These are phyloP conservation scores for Xylaria sp. DNA, from an alignment of 2,329 filamentous ascomycete species.

Conservation along the genomic window DNA sequence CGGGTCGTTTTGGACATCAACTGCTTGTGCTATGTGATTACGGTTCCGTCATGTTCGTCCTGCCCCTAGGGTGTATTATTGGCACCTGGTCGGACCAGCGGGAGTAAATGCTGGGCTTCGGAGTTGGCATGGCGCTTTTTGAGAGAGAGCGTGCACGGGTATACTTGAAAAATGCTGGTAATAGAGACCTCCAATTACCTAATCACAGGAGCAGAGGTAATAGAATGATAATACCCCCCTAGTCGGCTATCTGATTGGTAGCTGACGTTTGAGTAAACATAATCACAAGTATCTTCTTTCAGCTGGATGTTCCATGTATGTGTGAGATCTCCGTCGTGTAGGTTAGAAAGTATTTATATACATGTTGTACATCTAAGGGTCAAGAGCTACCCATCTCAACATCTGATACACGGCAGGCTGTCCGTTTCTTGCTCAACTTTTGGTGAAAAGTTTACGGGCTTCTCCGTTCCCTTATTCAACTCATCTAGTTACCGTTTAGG, in stretches of 20 bases:
- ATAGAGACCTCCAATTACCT: background rate
- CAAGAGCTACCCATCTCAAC: slow-evolving; percentile 8
- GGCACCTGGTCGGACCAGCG: background rate
- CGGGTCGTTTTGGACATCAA: background rate
- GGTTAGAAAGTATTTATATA: slow-evolving; percentile 9
- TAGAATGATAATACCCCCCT: slow-evolving; percentile 22
- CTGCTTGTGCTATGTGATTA: background rate
- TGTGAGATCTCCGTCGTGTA: background rate
- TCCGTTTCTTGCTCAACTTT: background rate
- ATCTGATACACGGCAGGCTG: slow-evolving; percentile 8
- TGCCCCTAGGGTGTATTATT: background rate
- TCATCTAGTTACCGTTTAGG: too few species aligned
- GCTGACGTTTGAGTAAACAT: background rate
- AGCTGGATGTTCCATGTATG: background rate
- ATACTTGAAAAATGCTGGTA: background rate
- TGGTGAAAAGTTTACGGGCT: background rate
- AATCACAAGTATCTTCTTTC: background rate
- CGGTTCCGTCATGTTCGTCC: background rate
- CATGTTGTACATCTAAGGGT: slow-evolving; percentile 32
- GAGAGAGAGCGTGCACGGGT: background rate
- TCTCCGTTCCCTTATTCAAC: background rate
- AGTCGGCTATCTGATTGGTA: background rate
- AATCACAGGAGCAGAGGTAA: background rate
- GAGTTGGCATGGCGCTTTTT: background rate
- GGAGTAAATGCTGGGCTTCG: background rate